A percentile compares a stretch with the other conserved stretches of the same genome.
Conservation (phyloP, 495 filamentous ascomycete species). For the Rostrohypoxylon terebratum region DNA sequence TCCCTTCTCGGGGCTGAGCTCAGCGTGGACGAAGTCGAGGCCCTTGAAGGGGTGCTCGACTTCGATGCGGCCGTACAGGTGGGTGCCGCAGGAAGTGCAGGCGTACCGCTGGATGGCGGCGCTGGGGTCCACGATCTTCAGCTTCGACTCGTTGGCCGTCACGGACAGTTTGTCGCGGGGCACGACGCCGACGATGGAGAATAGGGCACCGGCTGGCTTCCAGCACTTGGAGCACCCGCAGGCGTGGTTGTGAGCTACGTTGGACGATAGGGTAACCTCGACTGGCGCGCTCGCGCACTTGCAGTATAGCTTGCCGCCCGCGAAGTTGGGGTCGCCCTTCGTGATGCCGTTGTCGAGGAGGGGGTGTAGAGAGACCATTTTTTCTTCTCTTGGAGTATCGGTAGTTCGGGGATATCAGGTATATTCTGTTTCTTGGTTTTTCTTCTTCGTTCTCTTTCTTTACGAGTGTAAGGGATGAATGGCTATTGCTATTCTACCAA, state of each 20-base stretch:
- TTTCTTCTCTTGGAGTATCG: slow-evolving; percentile 37
- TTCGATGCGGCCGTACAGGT: slow-evolving; percentile 71
- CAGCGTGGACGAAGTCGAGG: slow-evolving; percentile 70
- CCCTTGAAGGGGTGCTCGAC: slow-evolving; percentile 71
- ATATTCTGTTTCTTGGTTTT: not conserved
- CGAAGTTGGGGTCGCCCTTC: slow-evolving; percentile 59
- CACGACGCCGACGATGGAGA: slow-evolving; percentile 69
- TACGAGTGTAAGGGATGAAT: not conserved
- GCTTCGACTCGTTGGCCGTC: slow-evolving; percentile 64
- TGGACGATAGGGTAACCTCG: slow-evolving; percentile 61
- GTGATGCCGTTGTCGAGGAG: slow-evolving; percentile 66
- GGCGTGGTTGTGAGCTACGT: slow-evolving; percentile 72
- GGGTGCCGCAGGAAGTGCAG: slow-evolving; percentile 66
- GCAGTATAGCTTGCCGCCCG: slow-evolving; percentile 68
- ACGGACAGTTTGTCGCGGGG: slow-evolving; percentile 60
- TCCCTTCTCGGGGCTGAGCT: slow-evolving; percentile 65
- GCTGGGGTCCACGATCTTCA: slow-evolving; percentile 61
- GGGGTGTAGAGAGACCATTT: slow-evolving; percentile 64
- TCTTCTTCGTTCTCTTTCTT: not conserved
- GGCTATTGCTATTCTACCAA: not conserved
- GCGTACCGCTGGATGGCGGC: slow-evolving; percentile 69
- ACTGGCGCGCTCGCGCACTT: slow-evolving; percentile 63
- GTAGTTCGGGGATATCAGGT: not conserved
- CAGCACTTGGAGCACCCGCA: slow-evolving; percentile 75
- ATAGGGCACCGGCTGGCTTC: slow-evolving; percentile 68